Percentiles rank a stretch among this genome's conserved stretches.
Evolutionary conservation across 345 rosid genomes (phyloP).

Genomic region (Gossypium australe): DNA sequence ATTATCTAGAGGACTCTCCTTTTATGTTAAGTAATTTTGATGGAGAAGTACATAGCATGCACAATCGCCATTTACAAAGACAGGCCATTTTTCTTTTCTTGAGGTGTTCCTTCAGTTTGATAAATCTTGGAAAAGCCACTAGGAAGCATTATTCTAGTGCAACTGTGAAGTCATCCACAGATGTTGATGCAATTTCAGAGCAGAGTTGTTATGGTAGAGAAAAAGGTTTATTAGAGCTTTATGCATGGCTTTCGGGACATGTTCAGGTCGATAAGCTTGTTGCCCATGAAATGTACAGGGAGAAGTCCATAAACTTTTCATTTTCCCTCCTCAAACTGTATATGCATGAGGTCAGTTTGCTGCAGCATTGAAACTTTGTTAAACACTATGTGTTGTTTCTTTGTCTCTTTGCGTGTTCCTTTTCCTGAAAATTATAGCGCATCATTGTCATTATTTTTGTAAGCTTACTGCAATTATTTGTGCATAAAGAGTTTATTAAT

Average conservation of each 20-base stretch:
- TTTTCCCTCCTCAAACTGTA: slow-evolving; percentile 62
- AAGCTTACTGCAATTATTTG: neutral
- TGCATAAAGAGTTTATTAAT: neutral
- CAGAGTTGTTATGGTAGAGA: slow-evolving; percentile 27
- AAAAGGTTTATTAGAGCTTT: slow-evolving; percentile 47
- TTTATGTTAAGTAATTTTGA: slow-evolving; percentile 42
- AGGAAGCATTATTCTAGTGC: slow-evolving; percentile 28
- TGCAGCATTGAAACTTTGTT: neutral
- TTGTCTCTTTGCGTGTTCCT: neutral
- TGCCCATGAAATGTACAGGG: slow-evolving; percentile 30
- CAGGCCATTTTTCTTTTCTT: slow-evolving; percentile 60
- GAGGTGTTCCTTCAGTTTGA: slow-evolving; percentile 56
- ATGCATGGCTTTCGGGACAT: slow-evolving; percentile 56
- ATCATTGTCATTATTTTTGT: neutral
- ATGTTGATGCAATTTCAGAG: slow-evolving; percentile 17
- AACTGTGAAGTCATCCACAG: slow-evolving; percentile 21
- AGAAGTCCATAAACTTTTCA: slow-evolving; percentile 42
- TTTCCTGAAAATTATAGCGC: neutral
- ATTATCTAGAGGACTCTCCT: slow-evolving; percentile 74
- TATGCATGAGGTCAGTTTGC: slow-evolving; percentile 62
- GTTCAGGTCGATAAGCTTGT: slow-evolving; percentile 25
- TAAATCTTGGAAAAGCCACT: slow-evolving; percentile 34
- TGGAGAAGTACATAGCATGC: slow-evolving; percentile 24
- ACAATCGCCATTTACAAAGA: slow-evolving; percentile 55
- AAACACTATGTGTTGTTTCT: neutral